Conservation (phyloP, 768 basidiomycete genomes). For the Podaxis rugospora region DNA sequence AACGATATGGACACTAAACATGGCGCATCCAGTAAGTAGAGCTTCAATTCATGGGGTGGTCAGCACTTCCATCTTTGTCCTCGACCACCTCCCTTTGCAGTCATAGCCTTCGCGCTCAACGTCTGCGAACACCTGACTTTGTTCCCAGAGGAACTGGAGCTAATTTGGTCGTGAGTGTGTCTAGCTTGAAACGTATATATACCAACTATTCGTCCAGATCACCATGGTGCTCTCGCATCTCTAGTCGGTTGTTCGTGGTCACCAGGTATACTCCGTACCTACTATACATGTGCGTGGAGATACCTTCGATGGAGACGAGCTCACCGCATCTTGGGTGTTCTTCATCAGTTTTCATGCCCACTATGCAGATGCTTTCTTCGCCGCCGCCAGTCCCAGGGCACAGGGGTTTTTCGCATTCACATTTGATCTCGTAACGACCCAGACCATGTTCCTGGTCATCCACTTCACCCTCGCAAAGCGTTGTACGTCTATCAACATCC, state of each 20-base stretch:
- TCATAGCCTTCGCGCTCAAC: background rate
- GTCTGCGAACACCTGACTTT: background rate
- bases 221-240: background rate
- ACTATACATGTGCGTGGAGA: background rate
- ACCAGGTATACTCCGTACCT: conserved; percentile 4
- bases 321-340: too few species aligned
- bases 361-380: background rate
- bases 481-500: background rate
- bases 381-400: background rate
- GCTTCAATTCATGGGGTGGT: background rate
- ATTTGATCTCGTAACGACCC: background rate
- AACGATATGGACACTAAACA: background rate
- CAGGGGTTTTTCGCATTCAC: background rate
- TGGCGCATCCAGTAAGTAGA: background rate
- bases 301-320: background rate
- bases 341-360: background rate
- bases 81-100: background rate
- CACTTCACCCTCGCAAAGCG: conserved; percentile 2
- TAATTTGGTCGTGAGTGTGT: background rate
- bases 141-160: background rate
- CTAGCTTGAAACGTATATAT: background rate
- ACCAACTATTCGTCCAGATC: background rate
- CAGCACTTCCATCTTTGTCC: background rate
- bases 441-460: background rate
- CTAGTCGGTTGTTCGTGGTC: background rate